Percentiles rank a stretch among this genome's conserved stretches.
phyloP scores from a whole-genome alignment of 495 filamentous ascomycete genomes.

The Aspergillus incahuasiensis region DNA sequence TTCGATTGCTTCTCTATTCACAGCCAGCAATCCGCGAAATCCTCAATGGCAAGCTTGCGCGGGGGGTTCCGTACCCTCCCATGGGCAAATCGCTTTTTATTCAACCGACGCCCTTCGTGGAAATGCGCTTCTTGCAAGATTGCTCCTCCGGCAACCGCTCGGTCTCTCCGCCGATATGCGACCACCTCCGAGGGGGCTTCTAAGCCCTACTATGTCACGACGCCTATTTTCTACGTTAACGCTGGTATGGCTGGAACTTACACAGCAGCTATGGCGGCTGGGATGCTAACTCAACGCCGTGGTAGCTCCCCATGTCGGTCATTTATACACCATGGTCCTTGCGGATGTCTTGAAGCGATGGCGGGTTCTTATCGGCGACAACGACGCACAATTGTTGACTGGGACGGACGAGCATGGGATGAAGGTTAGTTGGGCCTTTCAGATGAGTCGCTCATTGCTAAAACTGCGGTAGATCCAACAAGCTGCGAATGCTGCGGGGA shows the following conservation, averaged over 20 bases:
- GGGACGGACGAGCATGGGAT: slow-evolving; percentile 98
- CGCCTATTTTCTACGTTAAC: slow-evolving; percentile 99
- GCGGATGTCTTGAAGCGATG: slow-evolving; percentile 90
- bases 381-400: slow-evolving; percentile 68
- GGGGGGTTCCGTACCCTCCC: slow-evolving; percentile 29
- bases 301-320: slow-evolving; percentile 89
- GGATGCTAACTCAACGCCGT: slow-evolving; percentile 16
- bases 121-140: slow-evolving; percentile 28
- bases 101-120: slow-evolving; percentile 26
- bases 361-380: slow-evolving; percentile 68
- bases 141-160: slow-evolving; percentile 9
- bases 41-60: slow-evolving; percentile 32
- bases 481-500: slow-evolving; percentile 63
- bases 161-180: slow-evolving; percentile 31
- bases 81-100: slow-evolving; percentile 29
- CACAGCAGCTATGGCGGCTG: neutral
- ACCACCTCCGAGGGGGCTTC: slow-evolving; percentile 21
- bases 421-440: slow-evolving; percentile 53
- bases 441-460: slow-evolving; percentile 9
- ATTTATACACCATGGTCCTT: slow-evolving; percentile 88
- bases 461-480: slow-evolving; percentile 62
- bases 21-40: slow-evolving; percentile 6
- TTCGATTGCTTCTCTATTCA: neutral
- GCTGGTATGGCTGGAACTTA: slow-evolving; percentile 53
- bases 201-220: slow-evolving; percentile 95